Conservation (phyloP, 2,329 filamentous ascomycete species). For the Tolypocladium cylindrosporum region DNA sequence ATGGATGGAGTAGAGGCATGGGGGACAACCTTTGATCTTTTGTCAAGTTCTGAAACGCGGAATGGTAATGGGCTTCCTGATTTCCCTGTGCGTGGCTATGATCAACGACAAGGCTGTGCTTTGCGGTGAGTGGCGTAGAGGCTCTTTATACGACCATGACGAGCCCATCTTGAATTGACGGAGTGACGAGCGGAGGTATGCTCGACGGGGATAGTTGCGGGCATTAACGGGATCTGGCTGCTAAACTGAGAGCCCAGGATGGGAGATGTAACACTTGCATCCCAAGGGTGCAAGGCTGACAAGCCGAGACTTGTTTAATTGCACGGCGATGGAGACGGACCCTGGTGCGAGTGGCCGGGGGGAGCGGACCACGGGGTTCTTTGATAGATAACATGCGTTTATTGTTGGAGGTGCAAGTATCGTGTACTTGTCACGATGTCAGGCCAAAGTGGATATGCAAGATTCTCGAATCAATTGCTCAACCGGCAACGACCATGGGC, state of each 20-base stretch:
- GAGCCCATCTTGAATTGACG: background rate
- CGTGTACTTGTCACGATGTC: background rate
- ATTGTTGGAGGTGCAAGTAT: too few relatives aligned
- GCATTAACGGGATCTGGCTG: background rate
- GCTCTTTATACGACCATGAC: background rate
- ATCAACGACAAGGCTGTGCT: background rate
- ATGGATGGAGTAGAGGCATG: background rate
- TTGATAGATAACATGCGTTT: background rate
- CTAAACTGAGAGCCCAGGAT: background rate
- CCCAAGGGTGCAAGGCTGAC: background rate
- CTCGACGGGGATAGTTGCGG: background rate
- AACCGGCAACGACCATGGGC: background rate
- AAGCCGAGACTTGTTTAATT: background rate
- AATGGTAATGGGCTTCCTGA: background rate
- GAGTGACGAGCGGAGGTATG: background rate
- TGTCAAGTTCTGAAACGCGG: background rate
- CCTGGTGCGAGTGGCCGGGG: background rate
- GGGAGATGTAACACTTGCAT: background rate
- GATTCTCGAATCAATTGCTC: background rate
- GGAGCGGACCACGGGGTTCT: background rate
- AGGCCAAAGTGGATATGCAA: background rate
- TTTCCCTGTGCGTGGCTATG: background rate
- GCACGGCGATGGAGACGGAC: background rate
- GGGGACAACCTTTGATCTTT: background rate
- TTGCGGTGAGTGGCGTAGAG: background rate